Base-by-base conservation (phyloP, 371 early-diverging fungal genomes). In the Mucor plumbeus region DNA sequence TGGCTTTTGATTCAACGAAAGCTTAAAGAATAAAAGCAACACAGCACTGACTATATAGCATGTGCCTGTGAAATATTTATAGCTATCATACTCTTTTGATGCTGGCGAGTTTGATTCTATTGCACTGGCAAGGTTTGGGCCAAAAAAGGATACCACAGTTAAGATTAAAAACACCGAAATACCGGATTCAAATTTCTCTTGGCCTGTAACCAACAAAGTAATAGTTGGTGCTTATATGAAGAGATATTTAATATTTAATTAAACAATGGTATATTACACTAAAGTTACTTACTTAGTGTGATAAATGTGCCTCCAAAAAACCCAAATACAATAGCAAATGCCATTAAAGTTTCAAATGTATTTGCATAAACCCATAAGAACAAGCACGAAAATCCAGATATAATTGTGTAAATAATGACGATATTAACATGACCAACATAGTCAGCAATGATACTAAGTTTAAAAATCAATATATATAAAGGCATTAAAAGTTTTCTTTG, bases 321-420 rank as follows among this genome's bases (percentile, higher is more conserved):
- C 1, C 84, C 84, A 64, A 73, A 82, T 2, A 81, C 39, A 19
- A 65, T 40, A 1, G 74, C 50, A 61, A 81, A 84, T 1, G 67
- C 72, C 36, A 73, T 65, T 33, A 86, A 54, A 0, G 61, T 61
- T 8, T 50, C 64, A 64, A 82, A 83, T 10, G 57, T 67, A 19
- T 35, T 67, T 14, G 85, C 76, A 66, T 83, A 80, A 3, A 72
- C 71, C 87, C 87, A 87, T 5, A 84, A 41, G 1, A 82, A n/a
- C 3, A 78, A 36, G 35, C 73, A 69, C 2, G 69, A 55, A 10
- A 76, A 7, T 0, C 81, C 75, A 13, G 79, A 59, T 0, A 78
- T 48, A 31, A 65, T 55, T 33, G 73, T 59, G 56, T 75, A 73
- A 10, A 80, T 15, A 9, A 75, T 71, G 33, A 76, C 69, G 15